Evolutionary conservation across 345 rosid species (phyloP).

Genomic region (Populus euphratica): DNA sequence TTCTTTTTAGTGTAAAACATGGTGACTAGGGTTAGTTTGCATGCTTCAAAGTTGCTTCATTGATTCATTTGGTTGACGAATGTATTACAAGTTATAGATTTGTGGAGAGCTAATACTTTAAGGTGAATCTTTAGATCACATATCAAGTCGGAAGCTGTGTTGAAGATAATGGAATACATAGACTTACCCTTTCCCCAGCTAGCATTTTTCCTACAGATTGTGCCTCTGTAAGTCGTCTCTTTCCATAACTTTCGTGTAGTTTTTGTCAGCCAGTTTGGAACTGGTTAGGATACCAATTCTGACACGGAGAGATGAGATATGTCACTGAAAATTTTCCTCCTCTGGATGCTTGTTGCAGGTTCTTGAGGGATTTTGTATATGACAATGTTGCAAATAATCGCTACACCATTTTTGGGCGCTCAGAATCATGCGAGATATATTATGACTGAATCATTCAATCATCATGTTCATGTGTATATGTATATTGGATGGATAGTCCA

Average conservation of each 20-base stretch:
- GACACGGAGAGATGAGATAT: no score
- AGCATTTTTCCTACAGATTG: constrained; percentile 58
- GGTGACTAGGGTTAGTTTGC: neutral
- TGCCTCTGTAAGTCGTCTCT: constrained; percentile 57
- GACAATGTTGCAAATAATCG: constrained; percentile 79
- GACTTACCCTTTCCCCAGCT: constrained; percentile 85
- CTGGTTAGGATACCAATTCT: no score
- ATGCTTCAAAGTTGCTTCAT: neutral
- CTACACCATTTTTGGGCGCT: constrained; percentile 64
- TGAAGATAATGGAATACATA: constrained; percentile 81
- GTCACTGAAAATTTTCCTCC: no score
- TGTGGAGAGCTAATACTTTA: neutral
- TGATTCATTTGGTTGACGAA: neutral
- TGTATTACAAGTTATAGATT: neutral
- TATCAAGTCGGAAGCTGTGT: constrained; percentile 80
- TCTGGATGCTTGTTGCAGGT: no score
- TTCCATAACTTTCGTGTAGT: neutral
- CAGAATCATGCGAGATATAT: constrained; percentile 80
- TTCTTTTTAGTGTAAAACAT: neutral
- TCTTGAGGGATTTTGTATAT: no score
- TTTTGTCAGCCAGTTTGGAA: no score
- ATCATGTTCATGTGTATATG: no score
- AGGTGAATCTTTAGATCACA: constrained; percentile 53
- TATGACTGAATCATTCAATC: no score
- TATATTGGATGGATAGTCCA: no score